Conservation (phyloP, 1,284 basidiomycete species). For the Tilletia indica region DNA sequence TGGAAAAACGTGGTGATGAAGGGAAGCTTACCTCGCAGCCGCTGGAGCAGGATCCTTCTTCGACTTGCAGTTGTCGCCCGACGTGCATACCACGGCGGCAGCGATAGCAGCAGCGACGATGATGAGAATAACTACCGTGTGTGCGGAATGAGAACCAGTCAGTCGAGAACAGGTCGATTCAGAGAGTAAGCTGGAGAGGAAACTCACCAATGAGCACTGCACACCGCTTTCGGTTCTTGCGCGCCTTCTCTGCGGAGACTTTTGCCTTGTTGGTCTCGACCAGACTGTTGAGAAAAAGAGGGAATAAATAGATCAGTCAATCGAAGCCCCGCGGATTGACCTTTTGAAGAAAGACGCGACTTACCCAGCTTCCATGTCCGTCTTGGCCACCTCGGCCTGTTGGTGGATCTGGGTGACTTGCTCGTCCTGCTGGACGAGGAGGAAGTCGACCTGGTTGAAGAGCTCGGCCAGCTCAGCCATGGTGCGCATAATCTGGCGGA, state of each 20-base stretch:
- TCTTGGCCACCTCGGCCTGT: conserved; percentile 46
- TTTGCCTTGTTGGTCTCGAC: conserved; percentile 67
- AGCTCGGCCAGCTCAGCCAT: conserved; percentile 82
- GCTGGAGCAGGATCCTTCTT: not conserved
- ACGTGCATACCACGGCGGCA: conserved; percentile 40
- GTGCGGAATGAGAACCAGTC: too few species aligned
- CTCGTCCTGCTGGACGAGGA: conserved; percentile 54
- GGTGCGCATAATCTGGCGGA: conserved; percentile 81
- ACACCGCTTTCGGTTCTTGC: conserved; percentile 63
- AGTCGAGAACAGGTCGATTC: not conserved
- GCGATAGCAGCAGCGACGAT: conserved; percentile 42
- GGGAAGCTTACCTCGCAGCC: not conserved
- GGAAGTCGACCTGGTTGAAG: conserved; percentile 68
- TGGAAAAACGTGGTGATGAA: not conserved
- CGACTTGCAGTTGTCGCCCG: conserved; percentile 13
- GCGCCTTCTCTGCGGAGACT: conserved; percentile 70
- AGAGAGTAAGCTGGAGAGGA: not conserved
- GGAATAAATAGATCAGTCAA: not conserved
- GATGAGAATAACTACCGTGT: conserved; percentile 38
- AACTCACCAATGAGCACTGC: conserved; percentile 20
- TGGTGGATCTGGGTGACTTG: conserved; percentile 51
- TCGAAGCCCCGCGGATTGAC: conserved; percentile 44
- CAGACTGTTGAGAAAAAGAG: conserved; percentile 57
- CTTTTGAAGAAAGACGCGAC: not conserved
- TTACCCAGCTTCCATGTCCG: conserved; percentile 44